Conservation (phyloP, 1,139 yeast species). For the Chernovozyma sophiae-reginae region DNA sequence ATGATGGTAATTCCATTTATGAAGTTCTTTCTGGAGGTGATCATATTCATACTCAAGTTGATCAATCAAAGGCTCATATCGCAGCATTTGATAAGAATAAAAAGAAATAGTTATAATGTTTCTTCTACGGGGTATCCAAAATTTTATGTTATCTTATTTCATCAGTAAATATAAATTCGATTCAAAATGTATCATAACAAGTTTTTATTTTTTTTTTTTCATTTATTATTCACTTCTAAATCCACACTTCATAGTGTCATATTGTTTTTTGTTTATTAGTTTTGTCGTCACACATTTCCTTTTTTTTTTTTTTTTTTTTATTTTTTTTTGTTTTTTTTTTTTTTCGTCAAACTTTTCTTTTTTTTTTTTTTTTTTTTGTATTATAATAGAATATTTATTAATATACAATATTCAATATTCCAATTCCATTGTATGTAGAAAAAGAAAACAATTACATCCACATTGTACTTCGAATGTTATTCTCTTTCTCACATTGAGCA, state of each 20-base stretch:
- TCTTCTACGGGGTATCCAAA: too few relatives aligned
- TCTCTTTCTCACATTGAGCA: too few relatives aligned
- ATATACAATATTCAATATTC: neutral
- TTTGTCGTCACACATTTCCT: too few relatives aligned
- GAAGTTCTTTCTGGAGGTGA: constrained; percentile 42
- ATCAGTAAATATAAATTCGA: neutral
- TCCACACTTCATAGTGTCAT: too few relatives aligned
- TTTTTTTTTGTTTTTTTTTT: too few relatives aligned
- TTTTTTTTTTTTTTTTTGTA: too few relatives aligned
- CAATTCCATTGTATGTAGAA: neutral
- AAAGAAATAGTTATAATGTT: constrained; percentile 44
- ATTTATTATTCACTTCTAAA: too few relatives aligned
- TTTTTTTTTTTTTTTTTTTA: too few relatives aligned
- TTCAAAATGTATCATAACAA: neutral
- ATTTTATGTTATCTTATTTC: neutral
- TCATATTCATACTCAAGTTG: constrained; percentile 85
- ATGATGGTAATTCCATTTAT: constrained; percentile 30
- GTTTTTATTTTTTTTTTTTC: neutral
- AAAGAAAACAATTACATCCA: neutral
- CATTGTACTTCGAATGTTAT: too few relatives aligned
- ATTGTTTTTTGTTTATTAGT: too few relatives aligned
- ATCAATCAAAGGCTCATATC: constrained; percentile 91
- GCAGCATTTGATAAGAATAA: constrained; percentile 84
- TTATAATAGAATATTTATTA: neutral
- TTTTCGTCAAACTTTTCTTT: too few relatives aligned